A percentile compares a stretch with the other conserved stretches of the same genome.
Conservation (phyloP, 2,329 filamentous ascomycete species). For the Pezicula rhizophila region DNA sequence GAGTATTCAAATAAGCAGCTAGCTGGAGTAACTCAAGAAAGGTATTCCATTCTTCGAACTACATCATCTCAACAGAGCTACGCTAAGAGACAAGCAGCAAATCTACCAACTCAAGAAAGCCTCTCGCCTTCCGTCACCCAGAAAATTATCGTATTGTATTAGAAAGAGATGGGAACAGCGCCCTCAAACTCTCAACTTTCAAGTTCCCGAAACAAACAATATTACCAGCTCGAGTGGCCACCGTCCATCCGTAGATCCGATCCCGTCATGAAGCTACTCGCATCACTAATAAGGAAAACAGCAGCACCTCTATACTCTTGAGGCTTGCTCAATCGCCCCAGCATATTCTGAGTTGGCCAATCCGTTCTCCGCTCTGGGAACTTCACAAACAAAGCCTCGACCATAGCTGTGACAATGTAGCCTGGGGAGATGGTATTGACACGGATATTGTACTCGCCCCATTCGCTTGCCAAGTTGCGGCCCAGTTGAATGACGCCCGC, state of each 20-base stretch:
- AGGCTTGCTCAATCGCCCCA: constrained; percentile 61
- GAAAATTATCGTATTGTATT: no score
- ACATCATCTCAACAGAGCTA: no score
- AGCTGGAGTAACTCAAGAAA: no score
- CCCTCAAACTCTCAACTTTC: no score
- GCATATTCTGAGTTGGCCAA: constrained; percentile 84
- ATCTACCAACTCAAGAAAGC: constrained; percentile 32
- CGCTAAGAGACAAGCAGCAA: no score
- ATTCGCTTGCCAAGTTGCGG: constrained; percentile 66
- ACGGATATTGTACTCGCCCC: constrained; percentile 61
- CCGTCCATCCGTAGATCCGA: constrained; percentile 24
- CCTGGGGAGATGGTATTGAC: constrained; percentile 79
- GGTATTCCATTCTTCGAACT: no score
- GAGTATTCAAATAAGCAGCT: no score
- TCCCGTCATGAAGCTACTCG: constrained; percentile 64
- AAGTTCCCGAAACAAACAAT: background rate
- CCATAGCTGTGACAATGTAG: constrained; percentile 80
- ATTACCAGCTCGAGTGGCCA: constrained; percentile 44
- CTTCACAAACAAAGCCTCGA: constrained; percentile 69
- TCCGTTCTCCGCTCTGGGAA: constrained; percentile 61
- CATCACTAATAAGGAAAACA: constrained; percentile 61
- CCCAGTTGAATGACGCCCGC: constrained; percentile 67
- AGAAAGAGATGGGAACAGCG: no score
- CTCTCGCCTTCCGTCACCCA: no score
- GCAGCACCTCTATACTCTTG: constrained; percentile 67